These are phyloP conservation scores for Mycena rosella DNA, from an alignment of 768 basidiomycete species.

Conservation along the genomic window DNA sequence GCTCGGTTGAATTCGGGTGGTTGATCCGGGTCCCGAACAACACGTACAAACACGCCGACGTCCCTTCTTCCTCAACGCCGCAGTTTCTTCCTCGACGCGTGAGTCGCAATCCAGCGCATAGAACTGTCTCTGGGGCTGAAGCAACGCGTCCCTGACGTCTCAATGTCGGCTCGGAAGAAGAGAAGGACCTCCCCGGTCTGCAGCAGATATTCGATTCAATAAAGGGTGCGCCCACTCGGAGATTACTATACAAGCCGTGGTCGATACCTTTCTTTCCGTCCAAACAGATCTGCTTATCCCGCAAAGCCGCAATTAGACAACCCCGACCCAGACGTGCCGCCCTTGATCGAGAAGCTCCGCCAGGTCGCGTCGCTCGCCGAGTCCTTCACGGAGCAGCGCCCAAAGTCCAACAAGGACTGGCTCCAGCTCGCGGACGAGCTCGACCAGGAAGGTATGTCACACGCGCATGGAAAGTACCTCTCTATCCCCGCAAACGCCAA, in stretches of 20 bases:
- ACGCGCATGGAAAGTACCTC: not conserved
- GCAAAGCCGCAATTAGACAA: slow-evolving; percentile 80
- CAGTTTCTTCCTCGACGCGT: slow-evolving; percentile 1
- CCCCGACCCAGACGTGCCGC: slow-evolving; percentile 54
- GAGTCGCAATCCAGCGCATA: not conserved
- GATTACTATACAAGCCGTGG: not conserved
- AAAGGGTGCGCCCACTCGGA: slow-evolving; percentile 52
- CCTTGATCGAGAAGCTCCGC: slow-evolving; percentile 71
- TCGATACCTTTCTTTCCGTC: no score
- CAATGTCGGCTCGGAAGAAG: slow-evolving; percentile 64
- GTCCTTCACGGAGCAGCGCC: slow-evolving; percentile 74
- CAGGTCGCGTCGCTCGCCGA: slow-evolving; percentile 77
- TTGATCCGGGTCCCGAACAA: not conserved
- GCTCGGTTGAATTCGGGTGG: not conserved
- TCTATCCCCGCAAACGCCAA: slow-evolving; percentile 23
- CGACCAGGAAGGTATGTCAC: slow-evolving; percentile 83
- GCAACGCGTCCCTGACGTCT: slow-evolving; percentile 11
- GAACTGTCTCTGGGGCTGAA: not conserved
- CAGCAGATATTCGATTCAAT: slow-evolving; percentile 62
- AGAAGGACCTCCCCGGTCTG: slow-evolving; percentile 54
- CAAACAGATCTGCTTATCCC: slow-evolving; percentile 73
- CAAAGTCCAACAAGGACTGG: slow-evolving; percentile 69
- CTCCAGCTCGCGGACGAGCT: slow-evolving; percentile 74
- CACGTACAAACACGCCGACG: not conserved
- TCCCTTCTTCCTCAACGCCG: not conserved